Evolutionary conservation across 2,329 filamentous ascomycete genomes (phyloP), one percentile per base, ranked within the genome.

Genomic region (Fusarium luffae): DNA sequence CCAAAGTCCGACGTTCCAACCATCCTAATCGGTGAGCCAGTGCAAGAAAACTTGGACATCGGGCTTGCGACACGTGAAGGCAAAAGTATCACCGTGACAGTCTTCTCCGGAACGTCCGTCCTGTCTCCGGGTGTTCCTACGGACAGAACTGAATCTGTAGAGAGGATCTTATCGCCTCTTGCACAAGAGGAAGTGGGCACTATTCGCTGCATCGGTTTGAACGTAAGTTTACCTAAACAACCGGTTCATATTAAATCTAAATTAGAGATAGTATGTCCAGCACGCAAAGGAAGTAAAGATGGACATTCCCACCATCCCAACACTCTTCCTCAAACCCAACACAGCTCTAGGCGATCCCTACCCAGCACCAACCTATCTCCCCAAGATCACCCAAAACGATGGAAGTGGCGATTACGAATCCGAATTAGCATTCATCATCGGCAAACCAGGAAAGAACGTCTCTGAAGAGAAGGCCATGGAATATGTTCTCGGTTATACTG

Each of bases 371-470:
- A 63, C 60, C 5, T 40, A 47, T 0, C 48, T 63, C 2, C 58
- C 60, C 1, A 63, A 56, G 7, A 63, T 63, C 2, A 63, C 60
- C 1, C 60, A 63, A 19, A 25, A 56, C 1, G 60, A 63, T 3
- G 58, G 60, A 7, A 63, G 60, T 3, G 60, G 60, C 1, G 60
- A 63, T 4, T 63, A 43, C 1, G 60, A 63, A 27, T 63, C 60
- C 2, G 60, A 63, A 18, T 5, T 63, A 2, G 60, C 60, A 0
- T 42, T 63, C 5, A 28, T 63, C 0, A 63, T 63, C 1, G 59
- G 59, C 8, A 63, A 63, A 40, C 5, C 49, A 8, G 59, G 49
- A 2, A 63, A 63, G 28, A 63, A 63, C 2, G 48, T 63, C 5
- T 57, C 59, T 0, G 59, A 63, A 7, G 34, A 63, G 13, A 18